Evolutionary conservation across 176 grass and related monocot genomes (phyloP).

Genomic region (Phyllostachys edulis): DNA sequence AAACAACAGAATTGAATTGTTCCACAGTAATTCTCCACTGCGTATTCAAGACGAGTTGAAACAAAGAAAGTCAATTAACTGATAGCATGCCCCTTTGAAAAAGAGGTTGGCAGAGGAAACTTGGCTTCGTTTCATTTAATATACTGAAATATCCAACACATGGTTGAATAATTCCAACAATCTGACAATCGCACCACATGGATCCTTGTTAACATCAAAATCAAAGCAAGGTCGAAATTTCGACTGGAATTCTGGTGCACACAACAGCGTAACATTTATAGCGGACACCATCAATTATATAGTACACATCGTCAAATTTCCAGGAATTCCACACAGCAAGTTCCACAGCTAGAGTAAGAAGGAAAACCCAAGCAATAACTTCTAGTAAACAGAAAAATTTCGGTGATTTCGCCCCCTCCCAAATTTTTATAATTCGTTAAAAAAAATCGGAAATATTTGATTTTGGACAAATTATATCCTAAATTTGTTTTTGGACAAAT

Average conservation of each 20-base stretch:
- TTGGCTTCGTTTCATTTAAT: not conserved
- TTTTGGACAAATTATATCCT: too few species aligned
- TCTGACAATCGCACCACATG: not conserved
- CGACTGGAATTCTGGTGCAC: too few species aligned
- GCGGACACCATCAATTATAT: too few species aligned
- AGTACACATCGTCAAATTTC: too few species aligned
- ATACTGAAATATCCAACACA: slow-evolving; percentile 3
- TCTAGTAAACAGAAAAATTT: not conserved
- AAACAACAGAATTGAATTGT: not conserved
- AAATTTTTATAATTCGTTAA: too few species aligned
- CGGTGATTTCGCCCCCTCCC: too few species aligned
- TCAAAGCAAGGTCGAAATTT: too few species aligned
- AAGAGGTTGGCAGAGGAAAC: not conserved
- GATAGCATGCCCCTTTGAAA: not conserved
- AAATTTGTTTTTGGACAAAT: too few species aligned
- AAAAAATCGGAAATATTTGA: too few species aligned
- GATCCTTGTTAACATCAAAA: too few species aligned
- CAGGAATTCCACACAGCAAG: not conserved
- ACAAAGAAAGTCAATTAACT: not conserved
- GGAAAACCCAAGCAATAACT: not conserved
- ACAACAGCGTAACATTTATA: too few species aligned
- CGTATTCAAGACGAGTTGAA: not conserved
- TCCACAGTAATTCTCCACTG: not conserved
- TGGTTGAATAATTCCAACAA: slow-evolving; percentile 11
- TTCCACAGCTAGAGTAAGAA: not conserved